These are phyloP conservation scores for Penicillium robsamsonii DNA, from an alignment of 495 filamentous ascomycete genomes.

Conservation along the genomic window DNA sequence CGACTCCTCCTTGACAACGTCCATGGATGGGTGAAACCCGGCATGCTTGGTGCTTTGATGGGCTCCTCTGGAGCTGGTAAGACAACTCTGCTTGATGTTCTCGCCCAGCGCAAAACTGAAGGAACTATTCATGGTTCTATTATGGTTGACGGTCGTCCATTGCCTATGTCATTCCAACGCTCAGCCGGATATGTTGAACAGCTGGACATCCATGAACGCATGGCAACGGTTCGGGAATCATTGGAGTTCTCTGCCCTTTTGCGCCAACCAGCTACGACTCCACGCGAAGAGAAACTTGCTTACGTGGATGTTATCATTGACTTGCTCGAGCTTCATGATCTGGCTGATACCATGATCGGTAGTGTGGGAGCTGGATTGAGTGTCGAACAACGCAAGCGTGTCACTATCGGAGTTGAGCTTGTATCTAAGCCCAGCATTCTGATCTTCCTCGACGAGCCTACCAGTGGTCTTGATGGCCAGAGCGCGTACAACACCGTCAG, in stretches of 20 bases:
- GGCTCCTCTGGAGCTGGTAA: conserved; percentile 62
- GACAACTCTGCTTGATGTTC: conserved; percentile 54
- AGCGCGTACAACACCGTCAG: conserved; percentile 63
- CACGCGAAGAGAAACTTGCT: conserved; percentile 54
- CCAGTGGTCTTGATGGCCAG: conserved; percentile 63
- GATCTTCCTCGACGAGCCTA: conserved; percentile 77
- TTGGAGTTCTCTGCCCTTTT: conserved; percentile 57
- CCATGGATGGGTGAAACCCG: conserved; percentile 88
- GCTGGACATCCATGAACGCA: conserved; percentile 57
- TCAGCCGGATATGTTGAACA: conserved; percentile 58
- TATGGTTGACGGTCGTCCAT: conserved; percentile 73
- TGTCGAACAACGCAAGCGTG: conserved; percentile 60
- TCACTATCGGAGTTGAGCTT: conserved; percentile 68
- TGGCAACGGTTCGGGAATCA: conserved; percentile 60
- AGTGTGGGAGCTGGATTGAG: conserved; percentile 50
- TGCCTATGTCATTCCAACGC: conserved; percentile 79
- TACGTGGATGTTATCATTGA: conserved; percentile 59
- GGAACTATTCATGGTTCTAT: conserved; percentile 84
- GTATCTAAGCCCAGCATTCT: conserved; percentile 63
- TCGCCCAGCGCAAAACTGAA: conserved; percentile 71
- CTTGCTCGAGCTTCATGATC: conserved; percentile 55
- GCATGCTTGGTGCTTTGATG: conserved; percentile 70
- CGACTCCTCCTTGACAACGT: conserved; percentile 67
- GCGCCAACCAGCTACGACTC: conserved; percentile 50
- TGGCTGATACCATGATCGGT: conserved; percentile 55